Base-by-base conservation (phyloP, 768 basidiomycete genomes). In the Pisolithus orientalis region DNA sequence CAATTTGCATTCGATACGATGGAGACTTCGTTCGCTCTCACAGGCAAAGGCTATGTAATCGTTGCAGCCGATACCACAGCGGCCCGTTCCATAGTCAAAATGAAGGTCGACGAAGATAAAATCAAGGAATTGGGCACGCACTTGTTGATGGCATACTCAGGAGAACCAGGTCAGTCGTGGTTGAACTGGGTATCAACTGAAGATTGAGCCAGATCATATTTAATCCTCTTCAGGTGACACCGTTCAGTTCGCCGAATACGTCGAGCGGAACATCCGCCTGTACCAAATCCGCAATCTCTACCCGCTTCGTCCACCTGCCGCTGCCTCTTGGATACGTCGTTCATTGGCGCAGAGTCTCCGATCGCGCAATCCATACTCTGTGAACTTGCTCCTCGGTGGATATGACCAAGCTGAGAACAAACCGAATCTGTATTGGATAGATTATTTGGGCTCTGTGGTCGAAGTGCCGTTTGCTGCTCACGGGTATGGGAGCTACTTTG, bases 71-170 rank as follows among this genome's bases (percentile, higher is more conserved):
- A 98, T 71, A 92, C 87, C 7, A 90, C 85, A 13, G 83, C 93
- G 7, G 83, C 87, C 4, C 80, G 91, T 59, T 96, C 93, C 31
- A 91, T 99, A 70, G 85, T 98, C 66, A 95, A 94, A 74, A 96
- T 98, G 93, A 96, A 98, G 75, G 67, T 78, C 37, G 93, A 96
- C 71, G 90, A 91, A 73, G 94, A 98, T 78, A 97, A 98, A 75
- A 91, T 95, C 76, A 93, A 94, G 70, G 77, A 80, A 24, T 78
- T 99, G 40, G 85, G 90, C 56, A 85, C 93, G 25, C 91, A 96
- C 69, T 75, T 98, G 32, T 79, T 94, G 65, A 95, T 99, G 93
- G 85, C 93, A 0, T 92, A 86, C 69, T 90, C 90, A 57, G 94
- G 94, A 57, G 94, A 96, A 69, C 90, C 94, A 71, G 93, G 93